Percentiles rank a stretch among this genome's conserved stretches.
Evolutionary conservation across 768 basidiomycete species (phyloP).

Genomic region (Tulasnella sp.): DNA sequence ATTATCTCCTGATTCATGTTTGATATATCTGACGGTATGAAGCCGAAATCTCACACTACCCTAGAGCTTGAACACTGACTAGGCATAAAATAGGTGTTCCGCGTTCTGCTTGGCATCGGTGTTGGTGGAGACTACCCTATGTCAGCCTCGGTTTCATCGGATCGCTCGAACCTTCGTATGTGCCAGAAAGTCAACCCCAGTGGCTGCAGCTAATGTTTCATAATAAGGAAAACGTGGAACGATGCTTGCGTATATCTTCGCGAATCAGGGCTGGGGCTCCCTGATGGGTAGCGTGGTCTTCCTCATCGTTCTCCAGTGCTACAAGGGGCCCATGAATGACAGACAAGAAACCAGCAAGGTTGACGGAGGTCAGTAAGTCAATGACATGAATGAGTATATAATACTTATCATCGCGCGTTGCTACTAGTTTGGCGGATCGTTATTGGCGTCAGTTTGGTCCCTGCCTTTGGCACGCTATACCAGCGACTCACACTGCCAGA

Average conservation of each 20-base stretch:
- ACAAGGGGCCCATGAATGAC: conserved; percentile 52
- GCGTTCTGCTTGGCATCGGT: conserved; percentile 66
- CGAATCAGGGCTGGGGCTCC: conserved; percentile 65
- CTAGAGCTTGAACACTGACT: background rate
- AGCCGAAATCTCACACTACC: background rate
- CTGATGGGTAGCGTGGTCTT: conserved; percentile 52
- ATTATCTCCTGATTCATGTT: conserved; percentile 39
- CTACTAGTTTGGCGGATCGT: conserved; percentile 59
- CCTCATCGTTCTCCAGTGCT: conserved; percentile 53
- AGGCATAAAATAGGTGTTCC: conserved; percentile 36
- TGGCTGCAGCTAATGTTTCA: conserved; percentile 47
- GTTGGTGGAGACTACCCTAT: conserved; percentile 76
- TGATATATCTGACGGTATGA: conserved; percentile 44
- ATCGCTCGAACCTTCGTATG: background rate
- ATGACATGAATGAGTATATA: background rate
- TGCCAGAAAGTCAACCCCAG: background rate
- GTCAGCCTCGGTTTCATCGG: conserved; percentile 44
- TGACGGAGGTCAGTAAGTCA: conserved; percentile 47
- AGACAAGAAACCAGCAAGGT: conserved; percentile 50
- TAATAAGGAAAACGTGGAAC: conserved; percentile 56
- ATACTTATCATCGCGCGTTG: background rate
- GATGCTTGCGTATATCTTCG: conserved; percentile 65
- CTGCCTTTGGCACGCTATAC: conserved; percentile 64
- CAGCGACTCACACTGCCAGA: conserved; percentile 66
- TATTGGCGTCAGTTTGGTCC: conserved; percentile 62